Evolutionary conservation across 345 rosid genomes (phyloP).

Genomic region (rapeseed (Brassica napus)): Da-Ae NC_063451.1:36086001-36086500

Average conservation of each 20-base stretch:
- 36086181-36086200: slow-evolving; percentile 53
- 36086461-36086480: slow-evolving; percentile 86
- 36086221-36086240: slow-evolving; percentile 97
- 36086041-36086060: slow-evolving; percentile 58
- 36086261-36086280: slow-evolving; percentile 97
- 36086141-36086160: slow-evolving; percentile 65
- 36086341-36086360: slow-evolving; percentile 81
- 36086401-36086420: slow-evolving; percentile 76
- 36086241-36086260: slow-evolving; percentile 94
- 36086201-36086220: slow-evolving; percentile 65
- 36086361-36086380: slow-evolving; percentile 88
- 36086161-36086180: slow-evolving; percentile 60
- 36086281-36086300: slow-evolving; percentile 97
- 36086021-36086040: slow-evolving; percentile 59
- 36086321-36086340: slow-evolving; percentile 99
- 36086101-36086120: slow-evolving; percentile 64
- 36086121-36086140: slow-evolving; percentile 90
- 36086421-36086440: slow-evolving; percentile 74
- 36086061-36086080: slow-evolving; percentile 75
- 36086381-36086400: slow-evolving; percentile 88
- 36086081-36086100: slow-evolving; percentile 85
- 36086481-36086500: slow-evolving; percentile 80
- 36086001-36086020: slow-evolving; percentile 89
- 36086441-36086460: slow-evolving; percentile 76
- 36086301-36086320: slow-evolving; percentile 98